A percentile compares a stretch with the other conserved stretches of the same genome.
These are phyloP conservation scores for Pyrenophora graminea DNA, from an alignment of 2,329 filamentous ascomycete species.

Conservation along the genomic window DNA sequence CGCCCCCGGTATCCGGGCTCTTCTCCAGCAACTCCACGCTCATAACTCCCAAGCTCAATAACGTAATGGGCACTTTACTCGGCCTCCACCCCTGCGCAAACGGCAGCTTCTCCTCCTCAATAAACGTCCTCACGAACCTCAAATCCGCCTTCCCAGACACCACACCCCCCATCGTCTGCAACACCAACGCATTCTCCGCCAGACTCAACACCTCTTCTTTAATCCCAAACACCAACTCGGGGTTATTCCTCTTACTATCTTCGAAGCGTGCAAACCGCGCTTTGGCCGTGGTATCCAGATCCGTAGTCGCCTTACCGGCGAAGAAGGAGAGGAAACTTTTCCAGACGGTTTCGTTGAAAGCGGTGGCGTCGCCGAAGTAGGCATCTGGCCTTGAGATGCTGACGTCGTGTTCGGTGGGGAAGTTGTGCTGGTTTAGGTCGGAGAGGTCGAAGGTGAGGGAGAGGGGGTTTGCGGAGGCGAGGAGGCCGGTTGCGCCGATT, in stretches of 20 bases:
- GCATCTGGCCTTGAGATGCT: conserved; percentile 23
- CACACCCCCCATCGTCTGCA: conserved; percentile 15
- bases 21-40: conserved; percentile 7
- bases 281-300: conserved; percentile 14
- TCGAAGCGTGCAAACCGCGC: conserved; percentile 18
- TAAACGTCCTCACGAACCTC: conserved; percentile 16
- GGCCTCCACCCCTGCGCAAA: conserved; percentile 21
- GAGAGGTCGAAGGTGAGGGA: conserved; percentile 23
- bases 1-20: conserved; percentile 11
- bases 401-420: conserved; percentile 29
- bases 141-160: conserved; percentile 14
- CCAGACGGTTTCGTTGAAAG: conserved; percentile 14
- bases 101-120: conserved; percentile 24
- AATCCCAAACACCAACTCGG: conserved; percentile 14
- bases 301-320: conserved; percentile 9
- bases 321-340: conserved; percentile 22
- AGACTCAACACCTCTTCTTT: conserved; percentile 19
- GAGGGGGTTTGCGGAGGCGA: conserved; percentile 20
- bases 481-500: conserved; percentile 17
- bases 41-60: conserved; percentile 20
- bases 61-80: conserved; percentile 17
- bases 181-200: conserved; percentile 22
- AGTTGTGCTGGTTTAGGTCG: conserved; percentile 23
- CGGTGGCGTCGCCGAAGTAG: conserved; percentile 15
- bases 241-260: conserved; percentile 17